Evolutionary conservation across 371 early-diverging fungal species (phyloP).

Genomic region (Rhizomucor pusillus): DNA sequence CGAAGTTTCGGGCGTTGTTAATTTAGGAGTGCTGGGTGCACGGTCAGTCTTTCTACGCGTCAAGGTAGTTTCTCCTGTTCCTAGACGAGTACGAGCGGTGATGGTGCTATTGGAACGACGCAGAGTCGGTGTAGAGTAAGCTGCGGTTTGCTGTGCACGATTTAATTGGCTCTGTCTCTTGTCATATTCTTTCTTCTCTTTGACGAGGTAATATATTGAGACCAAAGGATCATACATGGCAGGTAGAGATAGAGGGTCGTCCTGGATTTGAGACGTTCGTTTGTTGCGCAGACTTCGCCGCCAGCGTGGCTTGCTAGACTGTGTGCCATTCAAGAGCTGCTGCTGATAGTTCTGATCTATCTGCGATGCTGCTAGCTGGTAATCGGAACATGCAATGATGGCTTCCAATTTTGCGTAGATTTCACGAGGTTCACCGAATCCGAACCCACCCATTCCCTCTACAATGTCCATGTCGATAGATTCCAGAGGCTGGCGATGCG

Average conservation of each 20-base stretch:
- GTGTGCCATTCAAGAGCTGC: constrained; percentile 5
- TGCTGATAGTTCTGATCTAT: constrained; percentile 28
- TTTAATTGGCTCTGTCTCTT: constrained; percentile 23
- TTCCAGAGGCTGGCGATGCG: constrained; percentile 31
- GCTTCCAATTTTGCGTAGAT: constrained; percentile 26
- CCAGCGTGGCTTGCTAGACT: constrained; percentile 17
- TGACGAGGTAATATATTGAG: constrained; percentile 85
- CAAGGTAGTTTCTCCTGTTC: constrained; percentile 5
- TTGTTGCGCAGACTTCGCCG: constrained; percentile 14
- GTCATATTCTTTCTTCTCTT: constrained; percentile 58
- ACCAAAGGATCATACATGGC: constrained; percentile 67
- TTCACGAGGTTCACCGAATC: constrained; percentile 31
- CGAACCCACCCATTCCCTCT: constrained; percentile 48
- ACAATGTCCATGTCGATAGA: constrained; percentile 36
- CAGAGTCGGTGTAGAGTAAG: constrained; percentile 13
- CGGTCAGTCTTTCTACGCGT: constrained; percentile 24
- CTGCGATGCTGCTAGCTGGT: constrained; percentile 31
- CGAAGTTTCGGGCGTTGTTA: not conserved
- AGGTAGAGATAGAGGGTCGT: constrained; percentile 40
- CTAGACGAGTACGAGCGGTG: not conserved
- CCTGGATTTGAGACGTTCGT: constrained; percentile 11
- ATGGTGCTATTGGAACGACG: constrained; percentile 19
- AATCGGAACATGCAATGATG: constrained; percentile 28
- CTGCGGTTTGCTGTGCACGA: constrained; percentile 13
- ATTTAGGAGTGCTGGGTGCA: constrained; percentile 10